Conservation (phyloP, 441 rosid species). For the Pelargonium australe region DNA sequence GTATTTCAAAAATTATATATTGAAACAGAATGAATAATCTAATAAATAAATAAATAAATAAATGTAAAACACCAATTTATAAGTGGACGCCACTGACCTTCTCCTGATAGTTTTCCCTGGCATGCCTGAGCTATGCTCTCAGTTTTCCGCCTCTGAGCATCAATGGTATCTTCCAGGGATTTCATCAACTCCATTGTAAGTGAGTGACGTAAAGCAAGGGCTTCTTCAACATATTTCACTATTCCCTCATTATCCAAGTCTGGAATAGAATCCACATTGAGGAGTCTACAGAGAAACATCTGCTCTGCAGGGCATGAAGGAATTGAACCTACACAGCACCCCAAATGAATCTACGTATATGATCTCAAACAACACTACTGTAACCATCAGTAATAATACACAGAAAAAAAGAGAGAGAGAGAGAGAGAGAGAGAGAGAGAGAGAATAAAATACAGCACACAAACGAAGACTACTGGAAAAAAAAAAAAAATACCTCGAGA, state of each 20-base stretch:
- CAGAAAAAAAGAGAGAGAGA: too few species aligned
- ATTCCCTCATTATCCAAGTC: conserved; percentile 35
- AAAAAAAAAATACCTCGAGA: conserved; percentile 42
- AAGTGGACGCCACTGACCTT: conserved; percentile 53
- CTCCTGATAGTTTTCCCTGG: conserved; percentile 38
- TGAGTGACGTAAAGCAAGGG: conserved; percentile 57
- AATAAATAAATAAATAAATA: conserved; percentile 15
- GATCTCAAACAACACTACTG: background rate
- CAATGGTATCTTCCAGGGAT: conserved; percentile 55
- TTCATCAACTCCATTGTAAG: conserved; percentile 63
- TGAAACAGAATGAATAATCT: conserved; percentile 20
- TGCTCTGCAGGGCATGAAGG: conserved; percentile 76
- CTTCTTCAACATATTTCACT: conserved; percentile 48
- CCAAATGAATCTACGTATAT: conserved; percentile 16
- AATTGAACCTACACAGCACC: conserved; percentile 46
- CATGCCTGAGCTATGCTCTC: conserved; percentile 46
- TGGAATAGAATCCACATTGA: conserved; percentile 48
- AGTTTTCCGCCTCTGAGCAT: conserved; percentile 55
- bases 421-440: too few species aligned
- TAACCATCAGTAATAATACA: background rate
- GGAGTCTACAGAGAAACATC: conserved; percentile 76
- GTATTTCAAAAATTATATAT: background rate
- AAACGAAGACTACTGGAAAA: conserved; percentile 4
- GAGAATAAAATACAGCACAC: background rate
- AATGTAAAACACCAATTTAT: conserved; percentile 19